Evolutionary conservation across 2,329 filamentous ascomycete genomes (phyloP), one percentile per base, ranked within the genome.

Genomic region (Colletotrichum sp.): DNA sequence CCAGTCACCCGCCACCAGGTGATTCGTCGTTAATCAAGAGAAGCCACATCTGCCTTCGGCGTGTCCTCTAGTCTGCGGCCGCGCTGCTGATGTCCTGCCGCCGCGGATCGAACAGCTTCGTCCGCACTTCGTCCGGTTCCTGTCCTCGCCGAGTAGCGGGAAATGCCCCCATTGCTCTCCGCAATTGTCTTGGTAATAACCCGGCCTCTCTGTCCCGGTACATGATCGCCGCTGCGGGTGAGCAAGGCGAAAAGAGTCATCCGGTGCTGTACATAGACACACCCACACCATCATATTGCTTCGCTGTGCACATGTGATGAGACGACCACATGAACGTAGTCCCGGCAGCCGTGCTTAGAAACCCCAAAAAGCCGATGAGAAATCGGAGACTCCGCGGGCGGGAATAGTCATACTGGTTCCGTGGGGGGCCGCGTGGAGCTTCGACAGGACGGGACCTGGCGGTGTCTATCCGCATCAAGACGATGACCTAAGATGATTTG

Each of bases 181-280:
- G 26, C 16, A 24, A 32, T 34, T 16, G 26, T 52, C 21, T 69
- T 76, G 30, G 32, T 73, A 69, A 59, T 59, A 63, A 13, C 39
- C 8, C 69, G 72, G 36, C 71, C 32, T 57, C 15, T 63, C 57
- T 34, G 32, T 30, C 60, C 26, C 21, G 60, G 28, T 68, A 63
- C 12, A 32, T 63, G 72, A 76, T 76, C 73, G 70, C 60, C 64
- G 44, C 69, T 76, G 73, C 64, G 26, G 28, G 70, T 69, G 70
- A 74, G 75, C 66, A 64, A 63, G 65, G 52, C 60, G n/a, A 55
- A 21, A 65, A 71, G 71, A 76, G 75, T 75, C 75, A 75, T 66
- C 49, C n/a, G 49, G 28, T 8, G 49, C 60, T 36, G 36, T 62
- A 34, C 28, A 26, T 49, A 69, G 36, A 63, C 39, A 71, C 32